Evolutionary conservation across 495 filamentous ascomycete species (phyloP).

Genomic region (Annulohypoxylon nitens): DNA sequence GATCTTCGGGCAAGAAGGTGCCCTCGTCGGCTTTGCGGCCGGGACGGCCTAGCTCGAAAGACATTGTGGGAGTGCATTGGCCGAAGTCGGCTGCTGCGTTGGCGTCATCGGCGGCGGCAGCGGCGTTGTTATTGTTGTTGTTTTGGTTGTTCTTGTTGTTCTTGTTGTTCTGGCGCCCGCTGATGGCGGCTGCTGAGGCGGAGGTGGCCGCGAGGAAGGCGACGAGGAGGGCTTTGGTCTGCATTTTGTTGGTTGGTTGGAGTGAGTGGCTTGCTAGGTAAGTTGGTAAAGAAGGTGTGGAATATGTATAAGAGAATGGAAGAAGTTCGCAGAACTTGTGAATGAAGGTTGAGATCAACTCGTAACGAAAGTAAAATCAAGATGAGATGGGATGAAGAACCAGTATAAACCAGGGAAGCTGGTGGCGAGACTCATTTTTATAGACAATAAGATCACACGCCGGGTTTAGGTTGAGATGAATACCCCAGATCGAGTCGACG

Average conservation of each 20-base stretch:
- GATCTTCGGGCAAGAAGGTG: conserved; percentile 5
- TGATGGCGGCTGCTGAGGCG: conserved; percentile 2
- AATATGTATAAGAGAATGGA: conserved; percentile 14
- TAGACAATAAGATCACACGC: neutral
- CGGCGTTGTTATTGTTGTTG: conserved; percentile 2
- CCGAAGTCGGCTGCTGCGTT: conserved; percentile 13
- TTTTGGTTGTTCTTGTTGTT: neutral
- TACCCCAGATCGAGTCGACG: neutral
- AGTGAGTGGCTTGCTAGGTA: neutral
- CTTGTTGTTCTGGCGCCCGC: conserved; percentile 3
- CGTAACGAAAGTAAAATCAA: conserved; percentile 14
- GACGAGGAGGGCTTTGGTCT: conserved; percentile 5
- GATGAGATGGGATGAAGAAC: neutral
- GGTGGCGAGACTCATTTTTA: neutral
- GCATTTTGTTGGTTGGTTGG: neutral
- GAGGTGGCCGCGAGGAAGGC: neutral
- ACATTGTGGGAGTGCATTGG: conserved; percentile 8
- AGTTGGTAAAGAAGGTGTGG: neutral
- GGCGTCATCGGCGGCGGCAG: neutral
- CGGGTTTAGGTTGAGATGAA: conserved; percentile 1
- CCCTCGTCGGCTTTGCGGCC: conserved; percentile 10
- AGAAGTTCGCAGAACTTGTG: conserved; percentile 19
- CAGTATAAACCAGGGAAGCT: neutral
- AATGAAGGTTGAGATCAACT: conserved; percentile 14
- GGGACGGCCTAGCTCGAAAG: conserved; percentile 1